Conservation (phyloP, 169 alveolate species). For the Cystoisospora suis region DNA sequence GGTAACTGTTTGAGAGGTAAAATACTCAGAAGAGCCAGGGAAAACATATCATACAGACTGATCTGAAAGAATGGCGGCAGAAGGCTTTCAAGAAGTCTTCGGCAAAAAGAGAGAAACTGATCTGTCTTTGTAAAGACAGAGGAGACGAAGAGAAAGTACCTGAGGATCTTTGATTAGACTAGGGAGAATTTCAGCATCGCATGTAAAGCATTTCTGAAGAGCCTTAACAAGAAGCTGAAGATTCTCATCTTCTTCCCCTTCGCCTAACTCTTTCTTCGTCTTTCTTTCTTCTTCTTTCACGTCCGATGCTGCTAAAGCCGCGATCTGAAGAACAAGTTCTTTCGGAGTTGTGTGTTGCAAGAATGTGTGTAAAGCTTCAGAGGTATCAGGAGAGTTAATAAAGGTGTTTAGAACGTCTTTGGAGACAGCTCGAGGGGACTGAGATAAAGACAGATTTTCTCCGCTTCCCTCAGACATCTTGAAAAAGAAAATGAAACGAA, state of each 20-base stretch:
- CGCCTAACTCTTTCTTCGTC: neutral
- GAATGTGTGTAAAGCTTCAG: neutral
- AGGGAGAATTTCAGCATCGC: neutral
- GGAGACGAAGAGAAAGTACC: too few species aligned
- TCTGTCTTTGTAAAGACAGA: too few species aligned
- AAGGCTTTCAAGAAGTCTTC: too few species aligned
- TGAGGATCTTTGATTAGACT: neutral
- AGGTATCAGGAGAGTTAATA: neutral
- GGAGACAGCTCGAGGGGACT: neutral
- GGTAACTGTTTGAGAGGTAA: too few species aligned
- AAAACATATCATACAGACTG: too few species aligned
- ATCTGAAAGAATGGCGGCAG: too few species aligned
- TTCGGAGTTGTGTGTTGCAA: neutral
- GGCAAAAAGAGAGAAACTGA: too few species aligned
- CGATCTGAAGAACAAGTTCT: conserved; percentile 3
- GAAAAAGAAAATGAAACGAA: too few species aligned
- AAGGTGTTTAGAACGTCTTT: neutral
- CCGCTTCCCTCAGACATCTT: too few species aligned
- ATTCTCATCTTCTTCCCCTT: neutral
- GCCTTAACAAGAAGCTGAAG: neutral
- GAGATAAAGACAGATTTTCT: neutral
- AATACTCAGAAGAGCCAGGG: too few species aligned
- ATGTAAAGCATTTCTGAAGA: conserved; percentile 2
- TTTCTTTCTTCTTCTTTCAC: neutral
- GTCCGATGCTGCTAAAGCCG: neutral